Percentiles rank a stretch among this genome's conserved stretches.
phyloP scores from a whole-genome alignment of 176 grass and related monocot genomes.

The Cocos nucifera region DNA sequence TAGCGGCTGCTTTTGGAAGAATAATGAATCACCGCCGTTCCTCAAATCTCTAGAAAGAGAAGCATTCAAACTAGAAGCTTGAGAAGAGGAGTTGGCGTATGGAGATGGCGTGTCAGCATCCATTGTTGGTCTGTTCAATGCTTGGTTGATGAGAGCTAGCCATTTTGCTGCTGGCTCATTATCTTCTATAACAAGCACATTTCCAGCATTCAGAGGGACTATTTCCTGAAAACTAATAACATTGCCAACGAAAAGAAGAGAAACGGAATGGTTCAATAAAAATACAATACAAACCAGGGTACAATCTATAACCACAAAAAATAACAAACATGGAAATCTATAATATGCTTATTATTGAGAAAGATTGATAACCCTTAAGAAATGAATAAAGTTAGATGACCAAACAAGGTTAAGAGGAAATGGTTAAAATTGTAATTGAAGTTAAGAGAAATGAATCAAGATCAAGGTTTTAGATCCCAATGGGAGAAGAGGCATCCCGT shows the following conservation, averaged over 20 bases:
- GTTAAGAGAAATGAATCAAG: too few relatives aligned
- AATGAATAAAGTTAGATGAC: too few relatives aligned
- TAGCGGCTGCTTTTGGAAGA: conserved; percentile 38
- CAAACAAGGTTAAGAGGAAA: too few relatives aligned
- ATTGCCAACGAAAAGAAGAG: too few relatives aligned
- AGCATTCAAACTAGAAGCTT: conserved; percentile 13
- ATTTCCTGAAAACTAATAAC: conserved; percentile 49
- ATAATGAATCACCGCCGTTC: conserved; percentile 31
- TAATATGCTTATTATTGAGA: too few relatives aligned
- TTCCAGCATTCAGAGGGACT: conserved; percentile 88
- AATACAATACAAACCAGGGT: too few relatives aligned
- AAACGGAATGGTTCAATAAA: too few relatives aligned
- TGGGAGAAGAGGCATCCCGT: too few relatives aligned
- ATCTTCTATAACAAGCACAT: conserved; percentile 89
- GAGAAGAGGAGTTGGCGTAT: conserved; percentile 17
- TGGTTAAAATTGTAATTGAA: too few relatives aligned
- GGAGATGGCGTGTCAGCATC: conserved; percentile 17
- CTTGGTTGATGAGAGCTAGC: conserved; percentile 81
- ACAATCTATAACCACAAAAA: neutral
- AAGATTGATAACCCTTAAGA: too few relatives aligned
- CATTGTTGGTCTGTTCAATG: conserved; percentile 45
- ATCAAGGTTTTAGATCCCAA: too few relatives aligned
- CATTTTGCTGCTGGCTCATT: conserved; percentile 76
- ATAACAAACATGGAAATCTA: neutral
- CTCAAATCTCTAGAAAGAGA: conserved; percentile 27